Evolutionary conservation across 2,329 filamentous ascomycete genomes (phyloP), one percentile per base, ranked within the genome.

Genomic region (Parasarocladium wereldwijsianum): DNA sequence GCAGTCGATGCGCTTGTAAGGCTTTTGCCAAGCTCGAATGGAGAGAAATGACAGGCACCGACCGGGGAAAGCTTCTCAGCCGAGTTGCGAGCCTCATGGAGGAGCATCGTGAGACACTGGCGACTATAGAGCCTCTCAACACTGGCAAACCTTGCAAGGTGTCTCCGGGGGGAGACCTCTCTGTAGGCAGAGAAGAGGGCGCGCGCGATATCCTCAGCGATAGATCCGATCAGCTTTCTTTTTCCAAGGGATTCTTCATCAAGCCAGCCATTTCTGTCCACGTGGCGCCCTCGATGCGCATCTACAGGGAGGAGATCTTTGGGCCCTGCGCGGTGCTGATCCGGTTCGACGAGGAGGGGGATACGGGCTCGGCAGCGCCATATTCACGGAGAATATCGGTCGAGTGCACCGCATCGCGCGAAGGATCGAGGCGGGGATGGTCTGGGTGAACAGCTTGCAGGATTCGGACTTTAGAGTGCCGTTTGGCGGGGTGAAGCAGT

Each of bases 51-150:
- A 50, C 69, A 19, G 60, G 57, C 5, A 70, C 71, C 5, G 72
- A 77, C 26, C 67, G 79, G 22, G 79, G 76, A 25, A 62, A 62
- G 20, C 47, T 84, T 34, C 64, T 86, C 60, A 62, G 63, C 47
- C 80, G 74, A 48, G 65, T 85, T 15, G 70, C 74, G 11, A 66
- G 76, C 32, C 56, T 85, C 23, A 58, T 82, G 20, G 71, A 79
- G 38, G 47, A 70, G 44, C 63, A 85, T 48, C 64, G 60, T 24
- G 58, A 58, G 33, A 30, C 43, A 1, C 38, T 60, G 10, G 53
- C 54, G 14, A n/a, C n/a, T n/a, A n/a, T n/a, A n/a, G 79, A 86
- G 52, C 79, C 80, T 0, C 84, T 77, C 77, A 78, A 85, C 44
- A 84, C 82, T 43, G 79, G 76, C 51, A 33, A 19, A 17, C 19